Conservation (phyloP, 176 grass and related monocot genomes). For the Ensete ventricosum region DNA sequence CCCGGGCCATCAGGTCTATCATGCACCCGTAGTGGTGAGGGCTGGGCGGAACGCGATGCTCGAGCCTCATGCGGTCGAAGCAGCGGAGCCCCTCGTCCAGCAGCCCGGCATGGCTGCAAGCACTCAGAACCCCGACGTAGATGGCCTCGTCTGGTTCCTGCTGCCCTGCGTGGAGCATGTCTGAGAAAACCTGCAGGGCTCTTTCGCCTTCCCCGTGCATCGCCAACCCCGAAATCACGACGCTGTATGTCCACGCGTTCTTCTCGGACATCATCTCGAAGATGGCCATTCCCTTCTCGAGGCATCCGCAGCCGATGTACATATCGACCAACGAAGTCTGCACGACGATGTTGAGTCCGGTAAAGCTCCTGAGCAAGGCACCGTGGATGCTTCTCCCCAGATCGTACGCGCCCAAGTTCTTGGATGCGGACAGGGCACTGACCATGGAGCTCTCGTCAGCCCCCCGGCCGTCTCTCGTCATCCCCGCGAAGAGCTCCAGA, state of each 20-base stretch:
- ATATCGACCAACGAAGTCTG: constrained; percentile 60
- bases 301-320: constrained; percentile 62
- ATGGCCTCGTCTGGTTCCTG: constrained; percentile 42
- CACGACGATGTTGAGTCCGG: constrained; percentile 45
- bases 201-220: constrained; percentile 46
- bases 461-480: constrained; percentile 33
- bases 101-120: constrained; percentile 56
- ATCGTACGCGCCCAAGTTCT: constrained; percentile 46
- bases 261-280: constrained; percentile 37
- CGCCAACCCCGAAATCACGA: constrained; percentile 50
- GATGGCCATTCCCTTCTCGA: constrained; percentile 33
- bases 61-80: constrained; percentile 68
- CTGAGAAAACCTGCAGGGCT: constrained; percentile 49
- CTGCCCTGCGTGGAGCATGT: constrained; percentile 41
- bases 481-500: constrained; percentile 39
- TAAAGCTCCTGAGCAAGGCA: constrained; percentile 44
- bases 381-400: constrained; percentile 47
- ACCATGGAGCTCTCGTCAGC: constrained; percentile 68
- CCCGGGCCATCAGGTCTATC: constrained; percentile 63
- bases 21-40: constrained; percentile 73
- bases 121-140: constrained; percentile 62
- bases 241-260: constrained; percentile 55
- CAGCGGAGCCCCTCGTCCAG: constrained; percentile 59
- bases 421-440: constrained; percentile 46
- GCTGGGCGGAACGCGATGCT: constrained; percentile 47